Percentiles rank a stretch among this genome's conserved stretches.
Conservation (phyloP, 2,329 filamentous ascomycete genomes). For the Microsporum canis region DNA sequence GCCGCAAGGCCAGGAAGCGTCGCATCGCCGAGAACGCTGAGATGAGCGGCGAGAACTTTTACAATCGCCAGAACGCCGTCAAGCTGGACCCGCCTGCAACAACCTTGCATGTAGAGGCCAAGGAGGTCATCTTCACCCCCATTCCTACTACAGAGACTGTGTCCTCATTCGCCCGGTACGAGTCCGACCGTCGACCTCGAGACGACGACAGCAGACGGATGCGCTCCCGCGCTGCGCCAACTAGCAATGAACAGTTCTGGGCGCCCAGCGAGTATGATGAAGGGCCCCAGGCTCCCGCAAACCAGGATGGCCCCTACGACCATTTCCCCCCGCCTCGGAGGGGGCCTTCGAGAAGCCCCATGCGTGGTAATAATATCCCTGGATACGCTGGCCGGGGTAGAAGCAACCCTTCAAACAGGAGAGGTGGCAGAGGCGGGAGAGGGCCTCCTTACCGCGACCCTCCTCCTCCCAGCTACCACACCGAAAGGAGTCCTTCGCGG, state of each 20-base stretch:
- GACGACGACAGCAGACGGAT: conserved; percentile 34
- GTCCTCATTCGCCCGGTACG: conserved; percentile 32
- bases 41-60: conserved; percentile 92
- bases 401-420: conserved; percentile 16
- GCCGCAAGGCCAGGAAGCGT: conserved; percentile 84
- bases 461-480: conserved; percentile 40
- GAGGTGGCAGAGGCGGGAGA: conserved; percentile 33
- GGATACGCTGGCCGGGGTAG: conserved; percentile 35
- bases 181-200: conserved; percentile 18
- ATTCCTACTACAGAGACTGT: conserved; percentile 40
- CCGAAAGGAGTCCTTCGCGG: conserved; percentile 11
- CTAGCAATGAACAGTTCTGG: background rate
- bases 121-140: conserved; percentile 26
- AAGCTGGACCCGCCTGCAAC: conserved; percentile 45
- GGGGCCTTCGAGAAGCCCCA: conserved; percentile 37
- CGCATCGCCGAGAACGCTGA: conserved; percentile 88
- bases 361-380: conserved; percentile 24
- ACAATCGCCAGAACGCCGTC: conserved; percentile 48
- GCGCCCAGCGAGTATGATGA: conserved; percentile 9
- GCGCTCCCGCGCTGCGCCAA: conserved; percentile 23
- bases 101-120: conserved; percentile 40
- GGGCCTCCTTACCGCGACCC: conserved; percentile 30
- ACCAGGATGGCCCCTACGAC: conserved; percentile 25
- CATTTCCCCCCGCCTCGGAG: conserved; percentile 44
- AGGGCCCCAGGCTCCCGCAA: conserved; percentile 23